phyloP scores from a whole-genome alignment of 1,139 yeast species.

The Sugiyamaella sp. region DNA sequence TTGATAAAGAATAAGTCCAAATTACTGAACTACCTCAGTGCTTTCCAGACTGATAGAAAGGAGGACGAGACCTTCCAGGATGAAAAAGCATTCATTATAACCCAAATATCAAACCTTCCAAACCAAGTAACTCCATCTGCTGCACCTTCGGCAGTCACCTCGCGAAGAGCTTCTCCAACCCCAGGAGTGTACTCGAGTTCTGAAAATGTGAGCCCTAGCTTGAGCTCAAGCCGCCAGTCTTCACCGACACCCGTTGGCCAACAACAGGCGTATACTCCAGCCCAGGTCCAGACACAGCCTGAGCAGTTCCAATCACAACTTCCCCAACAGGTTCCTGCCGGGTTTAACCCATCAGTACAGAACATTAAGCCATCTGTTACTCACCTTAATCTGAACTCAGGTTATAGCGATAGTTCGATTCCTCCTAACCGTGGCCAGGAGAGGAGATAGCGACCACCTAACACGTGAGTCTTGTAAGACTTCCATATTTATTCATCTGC shows the following conservation, averaged over 20 bases:
- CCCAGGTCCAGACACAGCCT: slow-evolving; percentile 15
- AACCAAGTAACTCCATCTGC: slow-evolving; percentile 29
- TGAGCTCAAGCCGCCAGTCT: slow-evolving; percentile 15
- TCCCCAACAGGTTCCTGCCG: neutral
- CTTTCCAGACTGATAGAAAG: slow-evolving; percentile 61
- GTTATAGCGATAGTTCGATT: neutral
- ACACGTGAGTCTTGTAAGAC: neutral
- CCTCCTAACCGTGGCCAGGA: slow-evolving; percentile 5
- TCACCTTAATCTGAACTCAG: neutral
- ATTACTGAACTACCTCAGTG: slow-evolving; percentile 64
- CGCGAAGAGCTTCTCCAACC: slow-evolving; percentile 26
- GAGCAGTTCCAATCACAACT: slow-evolving; percentile 8
- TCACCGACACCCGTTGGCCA: slow-evolving; percentile 18
- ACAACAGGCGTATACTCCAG: slow-evolving; percentile 15
- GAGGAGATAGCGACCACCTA: neutral
- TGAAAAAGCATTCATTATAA: slow-evolving; percentile 79
- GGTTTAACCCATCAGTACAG: neutral
- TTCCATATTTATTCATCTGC: slow-evolving; percentile 12
- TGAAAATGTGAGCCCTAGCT: slow-evolving; percentile 5
- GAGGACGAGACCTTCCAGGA: slow-evolving; percentile 72
- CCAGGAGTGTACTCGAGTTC: slow-evolving; percentile 11
- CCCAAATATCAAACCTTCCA: slow-evolving; percentile 65
- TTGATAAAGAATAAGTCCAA: slow-evolving; percentile 80
- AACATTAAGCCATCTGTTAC: slow-evolving; percentile 1
- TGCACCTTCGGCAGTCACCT: slow-evolving; percentile 22